Evolutionary conservation across 148 eudicot species (phyloP).

Genomic region (Talinum fruticosum): DNA sequence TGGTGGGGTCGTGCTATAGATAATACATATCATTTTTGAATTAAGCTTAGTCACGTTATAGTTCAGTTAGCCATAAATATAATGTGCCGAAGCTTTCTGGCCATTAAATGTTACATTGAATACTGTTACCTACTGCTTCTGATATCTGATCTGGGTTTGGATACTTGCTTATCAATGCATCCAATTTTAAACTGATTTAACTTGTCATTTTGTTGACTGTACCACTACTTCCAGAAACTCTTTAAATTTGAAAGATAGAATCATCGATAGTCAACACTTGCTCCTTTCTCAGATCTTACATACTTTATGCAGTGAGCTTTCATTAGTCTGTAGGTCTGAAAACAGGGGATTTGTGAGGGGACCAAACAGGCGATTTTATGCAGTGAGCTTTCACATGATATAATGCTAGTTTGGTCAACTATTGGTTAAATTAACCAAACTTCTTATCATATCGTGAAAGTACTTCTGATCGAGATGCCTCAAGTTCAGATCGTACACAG

Average conservation of each 20-base stretch:
- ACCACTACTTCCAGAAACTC: too few relatives aligned
- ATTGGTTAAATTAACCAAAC: background rate
- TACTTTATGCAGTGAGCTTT: background rate
- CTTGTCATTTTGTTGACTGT: background rate
- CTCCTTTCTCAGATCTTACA: background rate
- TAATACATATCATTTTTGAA: too few relatives aligned
- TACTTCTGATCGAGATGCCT: too few relatives aligned
- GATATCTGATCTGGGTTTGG: background rate
- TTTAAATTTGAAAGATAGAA: background rate
- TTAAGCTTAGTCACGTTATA: background rate
- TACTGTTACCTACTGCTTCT: background rate
- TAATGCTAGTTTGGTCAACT: too few relatives aligned
- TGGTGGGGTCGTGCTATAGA: too few relatives aligned
- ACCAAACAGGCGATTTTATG: too few relatives aligned
- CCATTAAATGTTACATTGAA: background rate
- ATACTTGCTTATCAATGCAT: background rate
- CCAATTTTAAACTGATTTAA: background rate
- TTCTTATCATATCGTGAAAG: too few relatives aligned
- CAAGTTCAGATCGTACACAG: too few relatives aligned
- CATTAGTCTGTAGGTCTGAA: background rate
- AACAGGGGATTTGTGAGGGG: background rate
- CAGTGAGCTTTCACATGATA: too few relatives aligned
- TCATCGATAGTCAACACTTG: background rate
- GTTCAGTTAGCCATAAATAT: background rate
- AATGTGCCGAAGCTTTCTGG: background rate